A percentile compares a stretch with the other conserved stretches of the same genome.
phyloP scores from a whole-genome alignment of 495 filamentous ascomycete species.

The Daldinia vernicosa region DNA sequence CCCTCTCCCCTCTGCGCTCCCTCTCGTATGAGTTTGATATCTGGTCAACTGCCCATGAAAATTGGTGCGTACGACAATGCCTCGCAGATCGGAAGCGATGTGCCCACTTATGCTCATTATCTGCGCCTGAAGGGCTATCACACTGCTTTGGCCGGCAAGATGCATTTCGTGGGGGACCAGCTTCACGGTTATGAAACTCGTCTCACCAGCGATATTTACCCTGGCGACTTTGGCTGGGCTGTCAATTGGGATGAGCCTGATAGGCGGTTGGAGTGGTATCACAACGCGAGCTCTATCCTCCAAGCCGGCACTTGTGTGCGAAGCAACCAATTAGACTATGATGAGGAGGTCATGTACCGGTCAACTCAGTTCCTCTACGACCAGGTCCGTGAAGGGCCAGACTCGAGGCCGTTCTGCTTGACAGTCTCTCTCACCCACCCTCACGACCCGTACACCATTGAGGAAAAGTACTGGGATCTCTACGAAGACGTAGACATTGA shows the following conservation, averaged over 20 bases:
- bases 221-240: slow-evolving; percentile 87
- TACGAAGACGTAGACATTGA: slow-evolving; percentile 89
- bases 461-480: slow-evolving; percentile 85
- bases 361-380: slow-evolving; percentile 84
- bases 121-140: slow-evolving; percentile 85
- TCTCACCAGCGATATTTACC: slow-evolving; percentile 91
- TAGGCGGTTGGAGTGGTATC: slow-evolving; percentile 85
- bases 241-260: slow-evolving; percentile 92
- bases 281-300: slow-evolving; percentile 88
- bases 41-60: slow-evolving; percentile 84
- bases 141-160: slow-evolving; percentile 89
- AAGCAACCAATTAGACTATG: slow-evolving; percentile 93
- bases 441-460: slow-evolving; percentile 91
- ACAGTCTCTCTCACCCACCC: slow-evolving; percentile 91
- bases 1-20: slow-evolving; percentile 89
- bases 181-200: slow-evolving; percentile 89
- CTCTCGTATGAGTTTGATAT: slow-evolving; percentile 88
- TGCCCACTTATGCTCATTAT: slow-evolving; percentile 89
- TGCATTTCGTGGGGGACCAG: slow-evolving; percentile 95
- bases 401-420: slow-evolving; percentile 79
- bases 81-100: slow-evolving; percentile 73
- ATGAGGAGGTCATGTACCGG: slow-evolving; percentile 91
- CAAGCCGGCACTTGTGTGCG: slow-evolving; percentile 84
- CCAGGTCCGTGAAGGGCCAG: slow-evolving; percentile 74
- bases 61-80: slow-evolving; percentile 91